Evolutionary conservation across 805 yeast genomes (phyloP), one percentile per base, ranked within the genome.

Genomic region (Candida gorgasii): DNA sequence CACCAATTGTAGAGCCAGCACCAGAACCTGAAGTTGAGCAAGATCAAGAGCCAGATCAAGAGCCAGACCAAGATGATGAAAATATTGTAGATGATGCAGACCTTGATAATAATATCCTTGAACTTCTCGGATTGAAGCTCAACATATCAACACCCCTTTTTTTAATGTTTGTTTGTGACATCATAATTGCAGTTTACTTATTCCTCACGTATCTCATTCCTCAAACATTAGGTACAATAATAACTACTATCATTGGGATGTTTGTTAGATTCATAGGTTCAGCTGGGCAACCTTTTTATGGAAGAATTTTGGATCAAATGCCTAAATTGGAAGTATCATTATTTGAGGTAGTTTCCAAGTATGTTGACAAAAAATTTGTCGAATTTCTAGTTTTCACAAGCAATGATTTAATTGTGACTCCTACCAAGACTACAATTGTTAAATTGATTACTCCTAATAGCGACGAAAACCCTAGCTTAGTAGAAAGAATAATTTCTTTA

Each of bases 131-230:
- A 2, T 49, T 69, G 32, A 55, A 54, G 26, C 52, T 69, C 24
- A 61, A 65, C 36, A 28, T 69, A 15, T 43, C 53, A n/a, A 62
- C 72, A 9, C 75, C 75, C 2, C 40, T 70, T 16, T 50, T 62
- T 28, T 46, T 69, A 17, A 58, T 63, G 62, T 24, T 61, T 2
- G 23, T 67, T 19, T 61, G 65, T 35, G 65, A 68, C 43, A 26
- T 54, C 8, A 49, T 63, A 14, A 59, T 67, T 20, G 55, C 69
- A 1, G 52, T 62, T 2, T 73, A 72, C 44, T 52, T 77, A 28
- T 59, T 72, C 22, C 33, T 67, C 11, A 61, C 75, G 0, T 79
- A 77, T 50, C 59, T 73, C 13, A 46, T 76, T 2, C 84, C 85
- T 8, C 72, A 76, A 5, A 51, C 70, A 32, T 34, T 75, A 3